phyloP scores from a whole-genome alignment of 2,329 filamentous ascomycete species.

The Lomentospora prolificans region DNA sequence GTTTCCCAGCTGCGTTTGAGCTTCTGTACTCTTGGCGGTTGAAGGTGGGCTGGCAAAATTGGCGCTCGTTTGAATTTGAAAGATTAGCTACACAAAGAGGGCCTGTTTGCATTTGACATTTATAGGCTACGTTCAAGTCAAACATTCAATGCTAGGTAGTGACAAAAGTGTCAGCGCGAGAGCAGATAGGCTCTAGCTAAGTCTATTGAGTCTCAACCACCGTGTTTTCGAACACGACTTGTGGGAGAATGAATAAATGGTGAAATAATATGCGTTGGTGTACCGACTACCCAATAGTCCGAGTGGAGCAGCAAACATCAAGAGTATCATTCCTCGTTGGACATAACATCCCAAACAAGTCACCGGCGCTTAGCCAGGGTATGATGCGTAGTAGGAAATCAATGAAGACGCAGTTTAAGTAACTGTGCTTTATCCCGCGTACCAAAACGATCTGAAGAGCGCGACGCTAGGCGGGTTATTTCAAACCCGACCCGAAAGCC shows the following conservation, averaged over 20 bases:
- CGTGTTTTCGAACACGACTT: background rate
- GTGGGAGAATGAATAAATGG: background rate
- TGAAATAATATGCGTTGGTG: background rate
- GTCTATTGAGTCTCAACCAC: background rate
- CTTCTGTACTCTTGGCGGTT: too few relatives aligned
- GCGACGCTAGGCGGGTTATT: background rate
- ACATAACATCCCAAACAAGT: background rate
- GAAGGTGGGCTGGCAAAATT: too few relatives aligned
- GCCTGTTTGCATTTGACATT: too few relatives aligned
- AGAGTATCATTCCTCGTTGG: background rate
- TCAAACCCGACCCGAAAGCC: background rate
- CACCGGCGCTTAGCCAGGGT: background rate
- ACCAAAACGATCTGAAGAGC: background rate
- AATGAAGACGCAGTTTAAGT: background rate
- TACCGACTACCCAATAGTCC: background rate
- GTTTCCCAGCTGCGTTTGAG: too few relatives aligned
- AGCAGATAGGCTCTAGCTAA: conserved; percentile 1
- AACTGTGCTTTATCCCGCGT: background rate
- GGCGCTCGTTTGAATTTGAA: too few relatives aligned
- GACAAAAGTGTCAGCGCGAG: too few relatives aligned
- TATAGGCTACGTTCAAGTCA: too few relatives aligned
- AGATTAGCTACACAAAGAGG: too few relatives aligned
- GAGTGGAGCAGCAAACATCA: background rate
- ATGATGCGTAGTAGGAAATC: background rate
- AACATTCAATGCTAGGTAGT: too few relatives aligned